These are phyloP conservation scores for Fusarium abutilonis DNA, from an alignment of 2,329 filamentous ascomycete genomes.

Conservation along the genomic window DNA sequence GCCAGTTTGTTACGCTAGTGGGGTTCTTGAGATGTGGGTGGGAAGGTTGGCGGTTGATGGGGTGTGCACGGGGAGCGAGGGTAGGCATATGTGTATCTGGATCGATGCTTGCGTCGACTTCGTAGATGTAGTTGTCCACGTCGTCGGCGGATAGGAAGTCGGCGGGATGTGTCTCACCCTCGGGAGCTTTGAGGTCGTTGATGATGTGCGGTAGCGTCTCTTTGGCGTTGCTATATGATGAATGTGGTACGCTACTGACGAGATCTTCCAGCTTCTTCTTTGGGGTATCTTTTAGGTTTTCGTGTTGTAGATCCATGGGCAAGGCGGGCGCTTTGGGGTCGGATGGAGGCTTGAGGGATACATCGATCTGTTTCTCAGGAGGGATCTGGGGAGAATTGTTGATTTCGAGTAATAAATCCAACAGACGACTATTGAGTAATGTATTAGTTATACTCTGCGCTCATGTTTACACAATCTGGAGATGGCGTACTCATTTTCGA, in stretches of 20 bases:
- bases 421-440: constrained; percentile 71
- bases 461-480: constrained; percentile 1
- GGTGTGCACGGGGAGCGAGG: constrained; percentile 61
- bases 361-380: constrained; percentile 76
- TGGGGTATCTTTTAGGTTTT: constrained; percentile 55
- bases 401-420: constrained; percentile 89
- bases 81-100: constrained; percentile 58
- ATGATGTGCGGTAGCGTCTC: constrained; percentile 70
- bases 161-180: constrained; percentile 66
- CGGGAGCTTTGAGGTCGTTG: constrained; percentile 59
- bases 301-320: constrained; percentile 48
- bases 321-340: constrained; percentile 51
- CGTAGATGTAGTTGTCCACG: constrained; percentile 77
- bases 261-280: constrained; percentile 62
- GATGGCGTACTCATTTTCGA: constrained; percentile 87
- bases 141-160: constrained; percentile 75
- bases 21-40: constrained; percentile 71
- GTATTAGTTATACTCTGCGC: constrained; percentile 31
- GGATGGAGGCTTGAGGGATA: constrained; percentile 62
- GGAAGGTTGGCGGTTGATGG: constrained; percentile 50
- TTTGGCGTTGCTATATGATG: constrained; percentile 62
- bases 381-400: constrained; percentile 86
- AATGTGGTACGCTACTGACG: constrained; percentile 63
- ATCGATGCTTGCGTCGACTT: constrained; percentile 65
- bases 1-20: constrained; percentile 94